These are phyloP conservation scores for Penicillium verrucosum DNA, from an alignment of 2,329 filamentous ascomycete genomes.

Conservation along the genomic window DNA sequence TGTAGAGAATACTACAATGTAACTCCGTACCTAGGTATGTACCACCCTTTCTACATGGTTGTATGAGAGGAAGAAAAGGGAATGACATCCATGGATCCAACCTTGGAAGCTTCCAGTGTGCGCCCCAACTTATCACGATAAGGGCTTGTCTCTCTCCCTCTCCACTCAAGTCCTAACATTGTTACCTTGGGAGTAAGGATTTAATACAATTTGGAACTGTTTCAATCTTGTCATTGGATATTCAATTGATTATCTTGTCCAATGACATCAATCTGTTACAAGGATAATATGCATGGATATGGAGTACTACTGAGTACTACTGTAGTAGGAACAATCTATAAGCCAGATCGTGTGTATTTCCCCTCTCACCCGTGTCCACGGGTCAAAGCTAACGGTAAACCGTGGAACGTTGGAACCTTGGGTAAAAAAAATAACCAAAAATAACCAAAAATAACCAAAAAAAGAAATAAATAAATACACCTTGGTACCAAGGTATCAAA, in stretches of 20 bases:
- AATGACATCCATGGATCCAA: neutral
- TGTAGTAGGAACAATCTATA: neutral
- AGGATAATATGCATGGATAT: neutral
- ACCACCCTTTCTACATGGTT: neutral
- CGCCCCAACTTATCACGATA: neutral
- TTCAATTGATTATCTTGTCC: neutral
- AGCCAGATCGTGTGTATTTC: neutral
- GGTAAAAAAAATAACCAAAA: neutral
- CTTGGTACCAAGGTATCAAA: neutral
- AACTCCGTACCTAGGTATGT: neutral
- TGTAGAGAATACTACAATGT: too few relatives aligned
- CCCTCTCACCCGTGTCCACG: neutral
- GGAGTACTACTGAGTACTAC: neutral
- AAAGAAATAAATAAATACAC: neutral
- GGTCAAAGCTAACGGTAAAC: neutral
- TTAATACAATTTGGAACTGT: neutral
- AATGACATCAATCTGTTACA: neutral
- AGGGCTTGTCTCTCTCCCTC: neutral
- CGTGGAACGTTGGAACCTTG: neutral
- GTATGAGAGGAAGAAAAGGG: too few relatives aligned
- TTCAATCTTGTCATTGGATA: neutral
- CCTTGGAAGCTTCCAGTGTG: neutral
- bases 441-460: too few relatives aligned
- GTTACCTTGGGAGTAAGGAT: conserved; percentile 2
- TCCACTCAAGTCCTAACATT: neutral